Evolutionary conservation across 768 basidiomycete species (phyloP), one percentile per base, ranked within the genome.

Genomic region (Tephrocybe rancida): DNA sequence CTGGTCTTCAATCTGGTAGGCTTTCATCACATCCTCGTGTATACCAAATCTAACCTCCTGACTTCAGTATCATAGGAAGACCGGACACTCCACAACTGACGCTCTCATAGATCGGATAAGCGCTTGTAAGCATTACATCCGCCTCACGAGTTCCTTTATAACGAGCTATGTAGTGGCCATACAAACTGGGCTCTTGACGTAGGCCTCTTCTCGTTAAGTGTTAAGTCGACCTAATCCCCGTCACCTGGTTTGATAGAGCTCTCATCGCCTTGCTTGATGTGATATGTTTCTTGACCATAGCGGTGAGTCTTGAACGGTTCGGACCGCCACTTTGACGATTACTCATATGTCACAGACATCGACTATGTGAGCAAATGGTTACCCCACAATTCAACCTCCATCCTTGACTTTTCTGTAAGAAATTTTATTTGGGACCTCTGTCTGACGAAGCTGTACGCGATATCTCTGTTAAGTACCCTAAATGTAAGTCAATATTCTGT

Each of bases 381-480:
- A 8, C 13, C 26, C 7, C 2, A 25, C n/a, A 27, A 25, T 55
- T 7, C 11, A 1, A 38, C 14, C 13, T 8, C 16, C 19, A 14
- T 7, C n/a, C 47, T 22, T 16, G 7, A 37, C 7, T 37, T 6
- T 9, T 8, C 35, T 16, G n/a, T 3, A 38, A 74, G 76, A 24
- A 79, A 78, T 56, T 78, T 80, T 57, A 52, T 37, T n/a, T 80
- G 73, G 72, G 77, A 78, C 57, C 64, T 80, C 18, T 65, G 74
- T 5, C 63, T 80, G 19, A 69, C 75, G 2, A 79, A 77, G 49
- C 65, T 80, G 10, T 80, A 80, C 60, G 54, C 74, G 21, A 80
- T 78, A 44, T 77, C 75, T 46, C 65, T 78, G 9, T 58, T 80
- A 42, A 77, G 76, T 5, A 77, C 77, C 3, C 67, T 80, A 18